These are phyloP conservation scores for Penicillium sp. DNA, from an alignment of 2,329 filamentous ascomycete genomes.

Conservation along the genomic window DNA sequence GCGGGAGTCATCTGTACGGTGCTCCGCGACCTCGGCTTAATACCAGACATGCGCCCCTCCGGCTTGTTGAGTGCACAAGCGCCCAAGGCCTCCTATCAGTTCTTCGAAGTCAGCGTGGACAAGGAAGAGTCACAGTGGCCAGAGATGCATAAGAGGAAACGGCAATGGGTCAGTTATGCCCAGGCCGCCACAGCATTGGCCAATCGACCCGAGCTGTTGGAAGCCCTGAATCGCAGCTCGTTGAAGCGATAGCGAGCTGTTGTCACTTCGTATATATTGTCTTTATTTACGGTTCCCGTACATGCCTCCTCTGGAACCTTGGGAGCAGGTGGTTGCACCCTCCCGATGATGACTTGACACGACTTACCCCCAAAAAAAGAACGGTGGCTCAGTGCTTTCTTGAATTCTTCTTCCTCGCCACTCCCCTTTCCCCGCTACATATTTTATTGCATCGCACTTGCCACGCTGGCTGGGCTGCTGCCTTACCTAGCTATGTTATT, in stretches of 20 bases:
- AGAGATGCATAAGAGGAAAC: constrained; percentile 85
- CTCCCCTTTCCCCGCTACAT: neutral
- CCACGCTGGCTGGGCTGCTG: constrained; percentile 11
- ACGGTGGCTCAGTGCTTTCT: constrained; percentile 22
- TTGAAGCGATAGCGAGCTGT: constrained; percentile 53
- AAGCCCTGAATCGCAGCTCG: constrained; percentile 81
- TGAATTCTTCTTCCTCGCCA: constrained; percentile 2
- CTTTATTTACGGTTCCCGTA: neutral
- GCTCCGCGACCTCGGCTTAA: constrained; percentile 81
- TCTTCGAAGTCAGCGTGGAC: constrained; percentile 80
- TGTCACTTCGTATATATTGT: constrained; percentile 2
- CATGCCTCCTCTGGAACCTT: constrained; percentile 9
- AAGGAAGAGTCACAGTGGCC: constrained; percentile 88
- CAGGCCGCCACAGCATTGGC: constrained; percentile 78
- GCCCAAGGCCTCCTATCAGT: constrained; percentile 65
- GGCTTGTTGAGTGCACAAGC: constrained; percentile 57
- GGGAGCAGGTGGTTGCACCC: constrained; percentile 7
- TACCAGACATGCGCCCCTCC: constrained; percentile 72
- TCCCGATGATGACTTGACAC: constrained; percentile 25
- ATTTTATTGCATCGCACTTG: constrained; percentile 14
- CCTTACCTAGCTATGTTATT: constrained; percentile 4
- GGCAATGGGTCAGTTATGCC: constrained; percentile 84
- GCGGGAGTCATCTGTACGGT: constrained; percentile 87
- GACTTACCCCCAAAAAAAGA: constrained; percentile 21
- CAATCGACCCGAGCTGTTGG: constrained; percentile 80